These are phyloP conservation scores for Hymenoscyphus albidus DNA, from an alignment of 2,329 filamentous ascomycete genomes.

Conservation along the genomic window DNA sequence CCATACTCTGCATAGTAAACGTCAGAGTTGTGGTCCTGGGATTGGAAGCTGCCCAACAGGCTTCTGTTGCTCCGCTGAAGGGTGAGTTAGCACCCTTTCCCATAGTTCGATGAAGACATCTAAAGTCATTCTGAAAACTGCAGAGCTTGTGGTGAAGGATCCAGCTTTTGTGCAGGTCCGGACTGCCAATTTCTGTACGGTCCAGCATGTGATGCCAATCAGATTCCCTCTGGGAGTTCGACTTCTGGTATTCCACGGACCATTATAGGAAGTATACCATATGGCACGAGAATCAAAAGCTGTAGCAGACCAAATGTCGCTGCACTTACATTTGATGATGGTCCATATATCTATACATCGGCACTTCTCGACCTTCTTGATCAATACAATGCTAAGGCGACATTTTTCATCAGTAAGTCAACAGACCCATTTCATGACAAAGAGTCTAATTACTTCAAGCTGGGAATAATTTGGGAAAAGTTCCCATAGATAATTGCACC, in stretches of 20 bases:
- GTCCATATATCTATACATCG: slow-evolving; percentile 61
- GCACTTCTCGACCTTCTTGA: slow-evolving; percentile 42
- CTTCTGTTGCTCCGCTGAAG: slow-evolving; percentile 17
- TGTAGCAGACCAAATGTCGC: slow-evolving; percentile 50
- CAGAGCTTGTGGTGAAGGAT: slow-evolving; percentile 14
- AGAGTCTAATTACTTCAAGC: not conserved
- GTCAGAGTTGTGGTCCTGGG: slow-evolving; percentile 13
- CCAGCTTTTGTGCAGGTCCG: slow-evolving; percentile 54
- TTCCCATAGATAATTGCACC: slow-evolving; percentile 47
- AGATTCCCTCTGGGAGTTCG: slow-evolving; percentile 47
- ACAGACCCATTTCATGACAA: not conserved
- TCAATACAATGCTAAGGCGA: slow-evolving; percentile 55
- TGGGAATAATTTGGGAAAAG: slow-evolving; percentile 52
- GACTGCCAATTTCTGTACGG: slow-evolving; percentile 57
- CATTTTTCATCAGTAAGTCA: slow-evolving; percentile 42
- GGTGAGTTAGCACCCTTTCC: not conserved
- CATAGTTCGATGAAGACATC: not conserved
- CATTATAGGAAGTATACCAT: slow-evolving; percentile 48
- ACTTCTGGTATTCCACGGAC: slow-evolving; percentile 48
- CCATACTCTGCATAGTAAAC: not conserved
- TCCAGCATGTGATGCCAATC: slow-evolving; percentile 55
- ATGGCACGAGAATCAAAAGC: slow-evolving; percentile 39
- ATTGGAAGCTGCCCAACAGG: slow-evolving; percentile 15
- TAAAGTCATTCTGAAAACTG: not conserved
- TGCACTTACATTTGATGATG: slow-evolving; percentile 65